These are phyloP conservation scores for Huntiella moniliformis DNA, from an alignment of 2,329 filamentous ascomycete species.

Conservation along the genomic window DNA sequence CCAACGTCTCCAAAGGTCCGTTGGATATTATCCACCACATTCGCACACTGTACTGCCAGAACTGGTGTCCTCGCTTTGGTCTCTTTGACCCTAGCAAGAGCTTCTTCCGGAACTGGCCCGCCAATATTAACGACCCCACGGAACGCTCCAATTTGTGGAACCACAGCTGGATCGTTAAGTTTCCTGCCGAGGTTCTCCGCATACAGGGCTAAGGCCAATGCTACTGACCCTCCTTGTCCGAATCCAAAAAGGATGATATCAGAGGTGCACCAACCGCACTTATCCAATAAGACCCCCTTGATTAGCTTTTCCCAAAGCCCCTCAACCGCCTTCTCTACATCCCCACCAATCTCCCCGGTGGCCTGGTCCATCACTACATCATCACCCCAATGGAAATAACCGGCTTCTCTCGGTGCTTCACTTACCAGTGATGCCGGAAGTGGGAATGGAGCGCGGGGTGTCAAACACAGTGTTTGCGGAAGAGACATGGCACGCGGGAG, in stretches of 20 bases:
- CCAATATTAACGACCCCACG: constrained; percentile 47
- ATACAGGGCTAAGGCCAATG: constrained; percentile 29
- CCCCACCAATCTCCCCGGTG: constrained; percentile 37
- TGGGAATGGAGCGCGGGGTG: constrained; percentile 48
- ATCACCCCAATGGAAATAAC: constrained; percentile 47
- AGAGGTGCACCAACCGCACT: constrained; percentile 38
- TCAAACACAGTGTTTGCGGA: constrained; percentile 58
- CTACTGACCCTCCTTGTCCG: constrained; percentile 47
- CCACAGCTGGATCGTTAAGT: not conserved
- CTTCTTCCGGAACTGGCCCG: constrained; percentile 31
- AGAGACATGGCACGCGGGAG: constrained; percentile 53
- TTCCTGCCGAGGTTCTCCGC: constrained; percentile 15
- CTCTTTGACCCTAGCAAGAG: constrained; percentile 13
- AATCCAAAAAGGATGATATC: constrained; percentile 49
- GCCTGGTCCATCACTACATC: constrained; percentile 35
- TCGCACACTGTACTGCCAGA: constrained; percentile 28
- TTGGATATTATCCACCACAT: constrained; percentile 38
- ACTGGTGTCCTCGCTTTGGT: constrained; percentile 44
- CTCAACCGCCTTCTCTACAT: constrained; percentile 34
- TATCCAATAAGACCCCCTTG: constrained; percentile 28
- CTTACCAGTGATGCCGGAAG: constrained; percentile 47
- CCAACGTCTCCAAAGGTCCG: constrained; percentile 47
- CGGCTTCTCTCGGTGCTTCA: constrained; percentile 13
- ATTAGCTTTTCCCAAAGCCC: constrained; percentile 33
- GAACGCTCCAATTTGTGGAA: constrained; percentile 17